phyloP scores from a whole-genome alignment of 2,329 filamentous ascomycete species.

The Esteya vermicola region DNA sequence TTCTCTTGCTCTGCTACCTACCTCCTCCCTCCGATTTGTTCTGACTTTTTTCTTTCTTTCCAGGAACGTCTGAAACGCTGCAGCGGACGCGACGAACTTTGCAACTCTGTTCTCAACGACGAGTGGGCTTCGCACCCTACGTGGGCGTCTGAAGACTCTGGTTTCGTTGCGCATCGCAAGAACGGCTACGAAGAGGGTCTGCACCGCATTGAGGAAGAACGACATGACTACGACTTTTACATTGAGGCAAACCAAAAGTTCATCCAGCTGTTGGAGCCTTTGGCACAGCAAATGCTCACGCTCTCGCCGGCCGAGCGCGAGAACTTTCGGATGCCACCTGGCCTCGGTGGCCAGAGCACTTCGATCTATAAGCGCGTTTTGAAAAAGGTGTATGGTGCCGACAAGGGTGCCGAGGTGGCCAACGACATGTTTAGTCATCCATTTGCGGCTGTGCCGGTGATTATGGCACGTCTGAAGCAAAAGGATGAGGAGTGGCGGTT shows the following conservation, averaged over 20 bases:
- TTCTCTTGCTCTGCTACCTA: no score
- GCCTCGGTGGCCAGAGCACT: conserved; percentile 82
- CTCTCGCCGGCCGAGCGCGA: conserved; percentile 61
- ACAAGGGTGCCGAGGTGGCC: conserved; percentile 73
- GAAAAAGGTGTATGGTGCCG: conserved; percentile 89
- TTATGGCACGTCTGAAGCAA: conserved; percentile 80
- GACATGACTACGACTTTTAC: conserved; percentile 96
- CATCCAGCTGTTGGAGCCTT: conserved; percentile 88
- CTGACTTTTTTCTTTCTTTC: neutral
- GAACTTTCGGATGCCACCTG: conserved; percentile 64
- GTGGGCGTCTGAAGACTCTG: conserved; percentile 95
- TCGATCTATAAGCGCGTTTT: conserved; percentile 95
- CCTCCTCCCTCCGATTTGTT: no score
- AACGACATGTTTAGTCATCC: conserved; percentile 75
- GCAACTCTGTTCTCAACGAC: conserved; percentile 84
- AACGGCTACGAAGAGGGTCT: conserved; percentile 89
- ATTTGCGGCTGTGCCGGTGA: conserved; percentile 74
- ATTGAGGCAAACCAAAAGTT: conserved; percentile 92
- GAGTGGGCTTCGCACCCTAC: conserved; percentile 98
- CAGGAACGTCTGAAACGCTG: conserved; percentile 80
- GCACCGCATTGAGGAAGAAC: conserved; percentile 92
- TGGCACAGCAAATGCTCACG: conserved; percentile 77
- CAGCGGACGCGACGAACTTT: conserved; percentile 88
- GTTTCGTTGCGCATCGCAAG: conserved; percentile 94
- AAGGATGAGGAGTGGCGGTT: conserved; percentile 98